Percentiles rank a stretch among this genome's conserved stretches.
phyloP scores from a whole-genome alignment of 768 basidiomycete species.

The Tulasnella sp. region DNA sequence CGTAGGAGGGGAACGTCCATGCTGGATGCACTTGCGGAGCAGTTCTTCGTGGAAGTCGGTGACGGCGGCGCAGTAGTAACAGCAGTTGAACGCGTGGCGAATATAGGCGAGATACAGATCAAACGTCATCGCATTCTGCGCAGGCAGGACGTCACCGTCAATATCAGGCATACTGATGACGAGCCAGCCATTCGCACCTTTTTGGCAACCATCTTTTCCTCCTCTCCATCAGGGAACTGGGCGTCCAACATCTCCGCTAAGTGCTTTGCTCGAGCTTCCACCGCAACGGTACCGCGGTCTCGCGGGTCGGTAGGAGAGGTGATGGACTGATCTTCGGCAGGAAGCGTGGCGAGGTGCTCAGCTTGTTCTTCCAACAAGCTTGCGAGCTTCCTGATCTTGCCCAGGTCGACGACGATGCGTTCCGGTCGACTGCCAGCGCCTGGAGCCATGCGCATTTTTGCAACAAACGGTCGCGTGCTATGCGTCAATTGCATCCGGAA shows the following conservation, averaged over 20 bases:
- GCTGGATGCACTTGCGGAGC: constrained; percentile 87
- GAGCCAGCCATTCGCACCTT: constrained; percentile 39
- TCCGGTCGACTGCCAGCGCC: constrained; percentile 71
- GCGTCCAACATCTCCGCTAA: constrained; percentile 58
- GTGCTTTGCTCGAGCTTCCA: constrained; percentile 72
- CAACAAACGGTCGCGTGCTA: constrained; percentile 64
- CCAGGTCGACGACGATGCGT: constrained; percentile 69
- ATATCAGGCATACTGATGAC: not conserved
- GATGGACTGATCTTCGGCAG: constrained; percentile 30
- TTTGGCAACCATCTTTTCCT: constrained; percentile 53
- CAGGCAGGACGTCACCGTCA: not conserved
- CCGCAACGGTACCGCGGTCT: constrained; percentile 61
- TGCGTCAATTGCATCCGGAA: constrained; percentile 90
- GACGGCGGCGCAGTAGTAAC: constrained; percentile 95
- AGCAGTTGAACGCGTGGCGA: constrained; percentile 83
- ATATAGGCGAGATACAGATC: constrained; percentile 92
- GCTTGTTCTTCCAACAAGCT: constrained; percentile 64
- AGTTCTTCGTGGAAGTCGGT: constrained; percentile 92
- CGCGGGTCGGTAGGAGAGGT: constrained; percentile 36
- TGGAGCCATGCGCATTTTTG: constrained; percentile 68
- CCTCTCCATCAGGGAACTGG: constrained; percentile 48
- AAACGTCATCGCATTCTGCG: constrained; percentile 64
- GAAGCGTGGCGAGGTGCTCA: constrained; percentile 26
- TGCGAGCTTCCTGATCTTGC: constrained; percentile 61
- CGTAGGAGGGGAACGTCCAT: constrained; percentile 61